Evolutionary conservation across 2,329 filamentous ascomycete genomes (phyloP).

Genomic region (Stachybotrys elegans): DNA sequence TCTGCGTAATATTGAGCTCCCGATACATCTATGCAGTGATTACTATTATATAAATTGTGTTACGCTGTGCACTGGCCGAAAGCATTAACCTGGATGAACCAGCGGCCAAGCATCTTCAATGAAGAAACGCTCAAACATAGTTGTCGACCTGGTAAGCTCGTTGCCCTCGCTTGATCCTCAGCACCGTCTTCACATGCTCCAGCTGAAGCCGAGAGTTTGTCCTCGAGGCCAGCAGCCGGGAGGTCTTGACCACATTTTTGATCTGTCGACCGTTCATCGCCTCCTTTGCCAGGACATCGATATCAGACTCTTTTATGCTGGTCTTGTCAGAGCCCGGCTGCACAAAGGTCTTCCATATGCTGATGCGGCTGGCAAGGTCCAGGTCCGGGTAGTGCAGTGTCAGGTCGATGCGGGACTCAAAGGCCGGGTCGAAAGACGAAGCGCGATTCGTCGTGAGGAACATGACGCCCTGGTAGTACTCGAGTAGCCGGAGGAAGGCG

Average conservation of each 20-base stretch:
- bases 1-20: too few relatives aligned
- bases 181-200: too few relatives aligned
- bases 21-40: too few relatives aligned
- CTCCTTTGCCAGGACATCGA: constrained; percentile 30
- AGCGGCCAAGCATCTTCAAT: too few relatives aligned
- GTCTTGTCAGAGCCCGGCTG: constrained; percentile 17
- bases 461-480: constrained; percentile 44
- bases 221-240: constrained; percentile 23
- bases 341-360: constrained; percentile 36
- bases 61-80: too few relatives aligned
- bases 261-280: constrained; percentile 46
- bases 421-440: constrained; percentile 39
- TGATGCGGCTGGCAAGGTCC: constrained; percentile 25
- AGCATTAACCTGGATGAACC: too few relatives aligned
- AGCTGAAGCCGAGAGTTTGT: too few relatives aligned
- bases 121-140: too few relatives aligned
- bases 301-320: constrained; percentile 20
- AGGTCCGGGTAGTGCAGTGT: constrained; percentile 41
- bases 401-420: constrained; percentile 43
- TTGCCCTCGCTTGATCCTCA: too few relatives aligned
- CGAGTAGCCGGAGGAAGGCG: constrained; percentile 37
- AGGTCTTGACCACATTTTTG: constrained; percentile 39
- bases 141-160: too few relatives aligned
- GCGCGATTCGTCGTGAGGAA: constrained; percentile 45
- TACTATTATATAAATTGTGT: too few relatives aligned